Evolutionary conservation across 495 filamentous ascomycete species (phyloP), one percentile per base, ranked within the genome.

Genomic region (Peziza echinospora): DNA sequence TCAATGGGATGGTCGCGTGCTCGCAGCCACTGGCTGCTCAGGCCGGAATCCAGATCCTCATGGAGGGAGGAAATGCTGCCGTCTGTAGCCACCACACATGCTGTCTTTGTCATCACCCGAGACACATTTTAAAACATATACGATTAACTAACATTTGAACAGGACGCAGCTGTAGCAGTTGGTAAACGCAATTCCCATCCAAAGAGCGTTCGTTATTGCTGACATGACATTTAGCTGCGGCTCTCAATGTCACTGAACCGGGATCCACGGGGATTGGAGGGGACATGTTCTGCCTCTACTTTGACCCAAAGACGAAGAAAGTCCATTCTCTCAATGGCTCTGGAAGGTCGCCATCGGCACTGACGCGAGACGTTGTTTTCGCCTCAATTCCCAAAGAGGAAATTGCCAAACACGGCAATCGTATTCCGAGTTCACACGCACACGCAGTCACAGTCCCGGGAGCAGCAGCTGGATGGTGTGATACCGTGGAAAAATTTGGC

Each of bases 231-330:
- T 5, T 21, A 73, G 82, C 85, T 40, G 89, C 89, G 28, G 83
- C 72, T 23, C 64, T 97, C 22, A 94, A 93, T 63, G 75, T 96
- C 61, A 92, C 91, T 3, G 91, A 97, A 57, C 91, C 89, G 10
- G 73, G 77, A 34, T 85, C 79, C 0, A 96, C 89, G 2, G 89
- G 89, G n/a, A 93, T 97, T 51, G 89, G 91, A 49, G 89, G 89
- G 25, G 89, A 97, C 64, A 84, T 93, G 76, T 97, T 97, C 68
- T 92, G 84, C 60, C 76, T 97, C 8, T 96, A 77, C 70, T 96
- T 91, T 64, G 70, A 84, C 56, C 79, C 82, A 43, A 73, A 79
- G 52, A 87, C 77, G 0, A 78, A 77, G 54, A 82, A 78, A 48
- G 74, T 94, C 9, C 77, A 75, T 49, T 80, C 82, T 7, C 63